These are phyloP conservation scores for Phytophthora brassicae DNA, from an alignment of 352 stramenopile species.

Conservation along the genomic window DNA sequence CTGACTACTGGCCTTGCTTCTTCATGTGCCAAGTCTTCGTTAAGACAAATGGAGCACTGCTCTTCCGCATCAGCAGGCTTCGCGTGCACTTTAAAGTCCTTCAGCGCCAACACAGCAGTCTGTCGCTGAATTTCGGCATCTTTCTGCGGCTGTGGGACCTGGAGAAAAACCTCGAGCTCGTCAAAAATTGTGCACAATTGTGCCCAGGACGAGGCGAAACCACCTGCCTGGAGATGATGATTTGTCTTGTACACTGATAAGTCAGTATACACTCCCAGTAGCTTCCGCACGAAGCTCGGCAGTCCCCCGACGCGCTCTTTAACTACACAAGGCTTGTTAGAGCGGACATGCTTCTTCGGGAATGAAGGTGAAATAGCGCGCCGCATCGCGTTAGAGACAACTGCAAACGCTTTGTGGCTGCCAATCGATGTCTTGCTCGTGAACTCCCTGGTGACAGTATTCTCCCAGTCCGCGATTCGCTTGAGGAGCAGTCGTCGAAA, in stretches of 20 bases:
- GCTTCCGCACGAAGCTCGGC: conserved; percentile 48
- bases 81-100: conserved; percentile 36
- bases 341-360: conserved; percentile 49
- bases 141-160: conserved; percentile 49
- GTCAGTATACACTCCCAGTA: conserved; percentile 54
- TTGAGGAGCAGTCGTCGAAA: conserved; percentile 47
- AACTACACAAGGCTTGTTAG: conserved; percentile 44
- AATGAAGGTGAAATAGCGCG: conserved; percentile 45
- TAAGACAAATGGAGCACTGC: conserved; percentile 55
- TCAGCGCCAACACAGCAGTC: conserved; percentile 48
- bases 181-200: conserved; percentile 34
- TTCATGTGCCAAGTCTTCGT: conserved; percentile 33
- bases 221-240: conserved; percentile 15
- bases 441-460: conserved; percentile 30
- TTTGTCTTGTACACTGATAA: conserved; percentile 49
- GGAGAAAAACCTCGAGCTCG: conserved; percentile 47
- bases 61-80: conserved; percentile 10
- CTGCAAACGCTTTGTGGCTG: conserved; percentile 31
- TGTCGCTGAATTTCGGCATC: conserved; percentile 42
- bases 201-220: conserved; percentile 23
- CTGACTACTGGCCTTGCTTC: conserved; percentile 33
- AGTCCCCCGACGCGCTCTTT: conserved; percentile 37
- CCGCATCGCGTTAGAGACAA: conserved; percentile 53
- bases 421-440: conserved; percentile 22
- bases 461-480: conserved; percentile 47